These are phyloP conservation scores for Cordyceps militaris DNA, from an alignment of 2,329 filamentous ascomycete species.

Conservation along the genomic window DNA sequence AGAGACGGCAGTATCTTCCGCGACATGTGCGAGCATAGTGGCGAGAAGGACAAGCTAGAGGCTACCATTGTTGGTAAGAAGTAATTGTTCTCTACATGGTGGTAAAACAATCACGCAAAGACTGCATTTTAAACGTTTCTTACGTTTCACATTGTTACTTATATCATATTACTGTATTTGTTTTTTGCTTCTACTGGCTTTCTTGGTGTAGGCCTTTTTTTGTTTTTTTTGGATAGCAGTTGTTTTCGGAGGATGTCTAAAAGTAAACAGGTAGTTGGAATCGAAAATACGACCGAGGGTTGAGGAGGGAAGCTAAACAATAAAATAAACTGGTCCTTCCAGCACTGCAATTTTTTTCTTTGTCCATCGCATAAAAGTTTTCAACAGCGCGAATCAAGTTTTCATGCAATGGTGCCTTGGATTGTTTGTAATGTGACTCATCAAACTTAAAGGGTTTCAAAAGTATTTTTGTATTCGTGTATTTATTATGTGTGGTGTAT, in stretches of 20 bases:
- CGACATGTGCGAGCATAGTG: conserved; percentile 56
- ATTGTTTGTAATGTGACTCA: too few relatives aligned
- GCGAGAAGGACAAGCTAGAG: conserved; percentile 47
- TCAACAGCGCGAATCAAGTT: neutral
- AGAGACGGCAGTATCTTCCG: conserved; percentile 47
- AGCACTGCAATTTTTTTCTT: neutral
- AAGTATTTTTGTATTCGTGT: too few relatives aligned
- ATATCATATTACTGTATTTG: neutral
- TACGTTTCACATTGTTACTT: neutral
- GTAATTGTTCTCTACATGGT: neutral
- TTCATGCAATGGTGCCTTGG: too few relatives aligned
- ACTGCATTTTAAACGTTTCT: conserved; percentile 5
- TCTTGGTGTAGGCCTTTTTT: neutral
- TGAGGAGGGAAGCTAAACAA: too few relatives aligned
- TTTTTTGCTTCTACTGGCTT: neutral
- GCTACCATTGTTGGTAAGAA: conserved; percentile 34
- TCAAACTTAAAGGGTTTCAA: too few relatives aligned
- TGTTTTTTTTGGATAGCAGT: neutral
- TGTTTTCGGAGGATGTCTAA: neutral
- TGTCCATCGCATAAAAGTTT: neutral
- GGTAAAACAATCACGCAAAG: neutral
- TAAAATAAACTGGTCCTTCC: neutral
- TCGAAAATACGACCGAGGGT: too few relatives aligned
- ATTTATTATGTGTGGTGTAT: neutral
- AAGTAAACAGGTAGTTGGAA: too few relatives aligned